Conservation (phyloP, 768 basidiomycete species). For the Amanita muscaria region DNA sequence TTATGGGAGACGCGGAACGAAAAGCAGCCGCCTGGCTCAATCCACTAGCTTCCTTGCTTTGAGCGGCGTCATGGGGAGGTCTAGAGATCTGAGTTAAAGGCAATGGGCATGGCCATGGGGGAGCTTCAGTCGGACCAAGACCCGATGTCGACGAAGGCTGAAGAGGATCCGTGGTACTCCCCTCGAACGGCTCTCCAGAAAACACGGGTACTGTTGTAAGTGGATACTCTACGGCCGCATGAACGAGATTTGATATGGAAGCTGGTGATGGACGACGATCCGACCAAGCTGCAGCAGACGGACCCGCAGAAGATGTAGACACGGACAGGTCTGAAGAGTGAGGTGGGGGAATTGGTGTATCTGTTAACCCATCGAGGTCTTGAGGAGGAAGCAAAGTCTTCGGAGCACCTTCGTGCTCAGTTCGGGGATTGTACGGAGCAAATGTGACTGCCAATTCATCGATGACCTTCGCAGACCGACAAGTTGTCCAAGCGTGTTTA, state of each 20-base stretch:
- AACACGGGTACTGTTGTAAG: background rate
- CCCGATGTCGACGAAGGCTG: background rate
- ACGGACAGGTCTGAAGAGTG: no score
- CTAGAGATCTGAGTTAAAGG: no score
- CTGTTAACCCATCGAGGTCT: background rate
- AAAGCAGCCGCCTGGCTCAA: no score
- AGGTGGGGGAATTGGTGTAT: conserved; percentile 1
- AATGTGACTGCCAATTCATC: conserved; percentile 18
- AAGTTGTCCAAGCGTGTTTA: conserved; percentile 16
- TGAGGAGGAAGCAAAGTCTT: conserved; percentile 17
- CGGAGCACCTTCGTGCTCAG: conserved; percentile 12
- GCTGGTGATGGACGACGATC: background rate
- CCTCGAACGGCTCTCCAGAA: conserved; percentile 6
- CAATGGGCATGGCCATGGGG: background rate
- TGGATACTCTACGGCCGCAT: background rate
- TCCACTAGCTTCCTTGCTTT: no score
- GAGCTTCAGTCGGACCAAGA: background rate
- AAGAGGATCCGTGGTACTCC: background rate
- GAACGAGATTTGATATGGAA: background rate
- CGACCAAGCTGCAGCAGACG: background rate
- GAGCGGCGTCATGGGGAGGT: no score
- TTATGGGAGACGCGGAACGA: no score
- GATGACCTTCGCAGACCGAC: conserved; percentile 14
- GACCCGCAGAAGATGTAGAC: no score
- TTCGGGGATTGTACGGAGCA: conserved; percentile 19